Evolutionary conservation across 2,329 filamentous ascomycete species (phyloP).

Genomic region (Paramyrothecium sp.): DNA sequence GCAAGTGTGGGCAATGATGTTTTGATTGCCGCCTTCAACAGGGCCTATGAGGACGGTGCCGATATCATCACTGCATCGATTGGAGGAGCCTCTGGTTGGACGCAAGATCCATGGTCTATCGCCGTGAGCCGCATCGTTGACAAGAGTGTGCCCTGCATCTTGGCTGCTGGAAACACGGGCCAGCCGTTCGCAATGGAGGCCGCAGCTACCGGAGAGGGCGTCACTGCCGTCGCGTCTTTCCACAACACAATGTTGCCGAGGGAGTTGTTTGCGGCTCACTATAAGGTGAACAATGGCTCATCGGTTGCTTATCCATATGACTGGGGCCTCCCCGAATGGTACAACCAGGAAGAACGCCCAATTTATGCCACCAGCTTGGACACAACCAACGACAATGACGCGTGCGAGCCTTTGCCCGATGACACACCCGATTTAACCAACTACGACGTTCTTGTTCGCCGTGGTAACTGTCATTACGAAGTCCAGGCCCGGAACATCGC

Average conservation of each 20-base stretch:
- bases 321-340: not conserved
- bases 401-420: slow-evolving; percentile 47
- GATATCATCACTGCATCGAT: slow-evolving; percentile 53
- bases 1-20: slow-evolving; percentile 44
- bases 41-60: slow-evolving; percentile 53
- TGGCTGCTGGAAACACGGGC: not conserved
- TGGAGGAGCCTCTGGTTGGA: slow-evolving; percentile 19
- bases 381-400: slow-evolving; percentile 41
- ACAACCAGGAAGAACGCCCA: slow-evolving; percentile 14
- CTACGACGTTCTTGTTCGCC: slow-evolving; percentile 53
- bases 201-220: slow-evolving; percentile 36
- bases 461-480: slow-evolving; percentile 41
- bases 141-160: not conserved
- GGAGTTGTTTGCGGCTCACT: slow-evolving; percentile 33
- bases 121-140: not conserved
- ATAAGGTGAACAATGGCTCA: slow-evolving; percentile 22
- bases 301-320: not conserved
- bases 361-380: slow-evolving; percentile 44
- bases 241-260: slow-evolving; percentile 36
- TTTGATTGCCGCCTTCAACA: slow-evolving; percentile 53
- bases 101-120: not conserved
- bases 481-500: not conserved
- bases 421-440: slow-evolving; percentile 50
- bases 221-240: slow-evolving; percentile 43
- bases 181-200: not conserved